Base-by-base conservation (phyloP, 2,329 filamentous ascomycete genomes). In the Neocatenulostroma microsporum region DNA sequence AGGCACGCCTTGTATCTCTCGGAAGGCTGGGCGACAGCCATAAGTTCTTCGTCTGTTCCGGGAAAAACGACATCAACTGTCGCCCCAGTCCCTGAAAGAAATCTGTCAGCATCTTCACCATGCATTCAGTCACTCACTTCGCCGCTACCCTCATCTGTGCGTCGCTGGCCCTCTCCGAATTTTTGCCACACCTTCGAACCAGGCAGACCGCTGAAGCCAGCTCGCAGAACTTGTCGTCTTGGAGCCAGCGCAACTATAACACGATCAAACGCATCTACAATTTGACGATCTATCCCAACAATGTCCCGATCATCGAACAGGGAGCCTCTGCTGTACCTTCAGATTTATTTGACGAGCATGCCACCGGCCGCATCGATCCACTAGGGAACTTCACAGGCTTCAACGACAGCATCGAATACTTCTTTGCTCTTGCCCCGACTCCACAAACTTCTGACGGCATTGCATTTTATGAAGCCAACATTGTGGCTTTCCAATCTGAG, bases 381-480 rank as follows among this genome's bases (percentile, higher is more conserved):
- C 49, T 67, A 9, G 65, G 65, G 40, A 60, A 64, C 29, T 68
- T 67, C 45, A 52, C 49, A 11, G 58, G 58, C 9, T 66, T 66
- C 36, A 54, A 63, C 25, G 59, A 66, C 30, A 62, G 58, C 13
- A 62, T 64, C 36, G 64, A 67, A 49, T 66, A 64, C 46, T 68
- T 68, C 46, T 67, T 67, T 39, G 62, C 61, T 5, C 51, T 68
- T 5, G 55, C 65, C 3, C 61, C 62, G 1, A 32, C 57, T 7
- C 54, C 54, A 7, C 32, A 43, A 9, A 44, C 44, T 30, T 47
- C 41, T 18, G 37, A 34, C 11, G 54, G 45, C 10, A 32, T 41
- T 17, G 46, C 38, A 7, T 34, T 51, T 13, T 48, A 47, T 30
- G 37, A 46, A 28, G 46, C 50, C 6, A 46, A 51, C 11, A 32